phyloP scores from a whole-genome alignment of 1,139 yeast species.

The Casaregolazyma suthepensis region DNA sequence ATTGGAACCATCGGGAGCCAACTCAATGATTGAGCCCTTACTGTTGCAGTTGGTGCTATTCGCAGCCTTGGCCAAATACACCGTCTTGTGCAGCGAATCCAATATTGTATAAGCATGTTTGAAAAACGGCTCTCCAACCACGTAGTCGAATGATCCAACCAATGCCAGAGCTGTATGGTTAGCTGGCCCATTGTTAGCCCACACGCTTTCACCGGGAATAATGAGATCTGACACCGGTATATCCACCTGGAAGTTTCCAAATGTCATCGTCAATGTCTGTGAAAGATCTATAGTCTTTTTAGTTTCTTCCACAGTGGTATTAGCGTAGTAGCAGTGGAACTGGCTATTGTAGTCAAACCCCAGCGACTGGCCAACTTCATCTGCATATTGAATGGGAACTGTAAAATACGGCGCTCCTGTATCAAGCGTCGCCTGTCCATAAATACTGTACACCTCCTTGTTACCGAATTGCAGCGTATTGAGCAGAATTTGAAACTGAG shows the following conservation, averaged over 20 bases:
- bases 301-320: constrained; percentile 12
- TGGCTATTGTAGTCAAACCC: constrained; percentile 22
- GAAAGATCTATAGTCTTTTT: constrained; percentile 10
- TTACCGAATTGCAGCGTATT: constrained; percentile 19
- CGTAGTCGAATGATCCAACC: constrained; percentile 28
- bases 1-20: constrained; percentile 1
- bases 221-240: constrained; percentile 26
- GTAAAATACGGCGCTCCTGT: constrained; percentile 37
- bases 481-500: constrained; percentile 24
- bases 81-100: constrained; percentile 55
- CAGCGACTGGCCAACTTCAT: constrained; percentile 23
- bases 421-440: constrained; percentile 45
- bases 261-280: constrained; percentile 19
- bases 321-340: constrained; percentile 27
- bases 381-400: constrained; percentile 29
- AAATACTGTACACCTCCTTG: constrained; percentile 23
- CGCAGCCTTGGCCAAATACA: constrained; percentile 55
- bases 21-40: neutral
- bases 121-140: constrained; percentile 69
- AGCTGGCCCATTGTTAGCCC: constrained; percentile 31
- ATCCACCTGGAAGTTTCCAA: constrained; percentile 26
- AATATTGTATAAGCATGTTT: constrained; percentile 65
- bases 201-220: constrained; percentile 31
- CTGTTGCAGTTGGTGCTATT: constrained; percentile 5
- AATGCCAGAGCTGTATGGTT: constrained; percentile 27